phyloP scores from a whole-genome alignment of 257 asterid species.

The Solanum piurae region DNA sequence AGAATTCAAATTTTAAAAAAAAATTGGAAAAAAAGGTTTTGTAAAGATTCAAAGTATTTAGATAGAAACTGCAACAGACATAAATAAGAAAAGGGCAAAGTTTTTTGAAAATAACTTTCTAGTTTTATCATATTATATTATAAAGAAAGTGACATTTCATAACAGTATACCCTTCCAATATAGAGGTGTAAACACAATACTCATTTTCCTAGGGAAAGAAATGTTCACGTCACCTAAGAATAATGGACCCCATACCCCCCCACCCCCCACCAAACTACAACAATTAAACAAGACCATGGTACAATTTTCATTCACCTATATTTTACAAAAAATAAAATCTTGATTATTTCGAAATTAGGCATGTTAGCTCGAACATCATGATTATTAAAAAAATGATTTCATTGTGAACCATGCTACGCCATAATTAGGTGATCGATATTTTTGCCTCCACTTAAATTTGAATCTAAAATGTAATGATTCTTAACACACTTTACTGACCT shows the following conservation, averaged over 20 bases:
- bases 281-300: neutral
- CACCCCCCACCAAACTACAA: neutral
- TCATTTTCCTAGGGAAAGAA: neutral
- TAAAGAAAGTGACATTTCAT: conserved; percentile 35
- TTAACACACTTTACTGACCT: neutral
- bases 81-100: conserved; percentile 10
- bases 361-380: neutral
- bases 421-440: neutral
- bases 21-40: neutral
- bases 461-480: neutral
- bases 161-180: neutral
- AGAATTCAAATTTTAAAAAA: conserved; percentile 30
- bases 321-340: no score
- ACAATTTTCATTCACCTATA: neutral
- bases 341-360: neutral
- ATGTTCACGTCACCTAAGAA: neutral
- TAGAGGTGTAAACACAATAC: neutral
- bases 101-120: conserved; percentile 16
- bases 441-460: neutral
- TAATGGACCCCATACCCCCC: neutral
- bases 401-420: neutral
- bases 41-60: neutral
- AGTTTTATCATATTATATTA: neutral
- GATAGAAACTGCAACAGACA: neutral
- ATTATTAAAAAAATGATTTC: neutral